Base-by-base conservation (phyloP, 352 stramenopile genomes). In the Pythium apleroticum region DNA sequence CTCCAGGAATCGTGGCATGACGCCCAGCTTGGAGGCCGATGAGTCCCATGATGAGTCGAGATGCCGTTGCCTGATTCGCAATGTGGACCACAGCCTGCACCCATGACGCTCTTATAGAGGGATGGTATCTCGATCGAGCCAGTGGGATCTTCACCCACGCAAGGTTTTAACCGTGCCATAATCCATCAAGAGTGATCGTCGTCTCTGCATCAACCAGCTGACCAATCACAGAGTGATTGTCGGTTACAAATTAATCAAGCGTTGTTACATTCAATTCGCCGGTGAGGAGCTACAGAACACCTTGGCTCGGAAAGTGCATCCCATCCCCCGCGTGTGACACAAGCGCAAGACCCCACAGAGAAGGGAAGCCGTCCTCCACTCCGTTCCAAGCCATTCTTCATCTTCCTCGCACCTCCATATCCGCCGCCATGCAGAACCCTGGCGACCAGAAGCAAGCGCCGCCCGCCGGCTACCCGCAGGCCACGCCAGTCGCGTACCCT, bases 401-500 rank as follows among this genome's bases (percentile, higher is more conserved):
- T 55, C 56, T 41, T 53, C 39, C 28, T 19, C 24, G 17, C n/a
- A 1, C 37, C 17, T 46, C 15, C 37, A 22, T 12, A 7, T 22
- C 35, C 37, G 14, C 4, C 19, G 19, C 37, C 56, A 54, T 63
- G 41, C 41, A 63, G 19, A 55, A 63, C 43, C 41, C 56, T 20
- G 41, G 19, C n/a, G 58, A 57, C 58, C 55, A 58, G 22, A 65
- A 56, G 46, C 57, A 63, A 31, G 25, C 31, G 9, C 46, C 46
- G 15, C 22, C 50, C 10, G 43, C 33, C 9, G 27, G 22, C 4
- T 58, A 57, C 24, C 61, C 52, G 20, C 54, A 68, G 52, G 49
- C 54, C 19, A 50, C 52, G 20, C 60, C 60, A 4, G 55, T 48
- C 1, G 53, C 53, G 30, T 48, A 48, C 35, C 53, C 53, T 17